Percentiles rank a stretch among this genome's conserved stretches.
Conservation (phyloP, 2,329 filamentous ascomycete genomes). For the Graphilbum ipis-grandicollis region DNA sequence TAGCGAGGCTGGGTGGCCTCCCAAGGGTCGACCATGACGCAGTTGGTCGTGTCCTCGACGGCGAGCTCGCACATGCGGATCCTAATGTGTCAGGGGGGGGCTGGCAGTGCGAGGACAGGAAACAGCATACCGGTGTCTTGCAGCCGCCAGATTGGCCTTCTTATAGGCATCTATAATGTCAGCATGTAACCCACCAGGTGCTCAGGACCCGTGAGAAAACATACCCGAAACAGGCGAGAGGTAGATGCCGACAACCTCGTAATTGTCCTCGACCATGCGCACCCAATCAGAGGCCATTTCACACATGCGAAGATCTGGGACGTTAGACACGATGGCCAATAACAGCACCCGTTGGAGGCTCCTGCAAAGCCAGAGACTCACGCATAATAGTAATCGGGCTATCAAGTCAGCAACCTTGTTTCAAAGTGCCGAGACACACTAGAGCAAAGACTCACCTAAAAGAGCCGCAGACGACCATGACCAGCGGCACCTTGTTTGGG, state of each 20-base stretch:
- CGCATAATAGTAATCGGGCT: constrained; percentile 13
- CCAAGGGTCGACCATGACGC: constrained; percentile 65
- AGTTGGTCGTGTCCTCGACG: constrained; percentile 54
- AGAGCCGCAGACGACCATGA: constrained; percentile 19
- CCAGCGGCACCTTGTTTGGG: constrained; percentile 14
- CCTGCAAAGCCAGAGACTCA: constrained; percentile 1
- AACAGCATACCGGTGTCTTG: constrained; percentile 6
- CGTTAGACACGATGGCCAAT: no score
- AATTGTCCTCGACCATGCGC: constrained; percentile 25
- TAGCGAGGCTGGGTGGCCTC: constrained; percentile 46
- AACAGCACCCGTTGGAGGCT: no score
- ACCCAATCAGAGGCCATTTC: constrained; percentile 21
- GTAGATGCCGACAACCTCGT: constrained; percentile 76
- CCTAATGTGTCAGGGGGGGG: constrained; percentile 26
- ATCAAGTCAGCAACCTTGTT: not conserved
- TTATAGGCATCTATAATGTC: constrained; percentile 38
- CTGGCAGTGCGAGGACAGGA: constrained; percentile 11
- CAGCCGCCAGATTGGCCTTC: constrained; percentile 53
- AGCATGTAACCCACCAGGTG: not conserved
- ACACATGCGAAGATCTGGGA: constrained; percentile 17
- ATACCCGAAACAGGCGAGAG: constrained; percentile 42
- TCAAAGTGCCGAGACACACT: constrained; percentile 1
- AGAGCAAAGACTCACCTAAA: constrained; percentile 13
- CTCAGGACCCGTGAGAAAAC: not conserved
- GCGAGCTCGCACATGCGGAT: constrained; percentile 79